phyloP scores from a whole-genome alignment of 192 early-diverging fungal genomes.

The Dissophora globulifera region DNA sequence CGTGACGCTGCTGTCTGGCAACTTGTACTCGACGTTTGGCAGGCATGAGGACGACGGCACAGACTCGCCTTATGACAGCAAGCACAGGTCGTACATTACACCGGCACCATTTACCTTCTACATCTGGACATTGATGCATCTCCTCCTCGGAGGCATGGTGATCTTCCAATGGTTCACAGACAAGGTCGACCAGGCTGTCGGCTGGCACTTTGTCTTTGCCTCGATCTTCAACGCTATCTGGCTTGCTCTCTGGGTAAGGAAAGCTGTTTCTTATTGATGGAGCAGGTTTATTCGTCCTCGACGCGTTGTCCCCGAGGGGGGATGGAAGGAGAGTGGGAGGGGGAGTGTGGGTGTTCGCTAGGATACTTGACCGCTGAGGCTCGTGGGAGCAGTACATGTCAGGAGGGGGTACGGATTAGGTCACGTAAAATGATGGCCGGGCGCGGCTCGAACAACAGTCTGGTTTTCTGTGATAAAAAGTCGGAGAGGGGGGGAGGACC shows the following conservation, averaged over 20 bases:
- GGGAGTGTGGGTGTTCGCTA: too few species aligned
- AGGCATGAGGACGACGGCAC: conserved; percentile 12
- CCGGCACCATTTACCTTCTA: conserved; percentile 69
- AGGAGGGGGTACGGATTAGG: too few species aligned
- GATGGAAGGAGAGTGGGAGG: too few species aligned
- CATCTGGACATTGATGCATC: conserved; percentile 74
- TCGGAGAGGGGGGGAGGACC: too few species aligned
- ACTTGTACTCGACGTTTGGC: conserved; percentile 45
- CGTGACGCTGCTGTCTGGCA: conserved; percentile 37
- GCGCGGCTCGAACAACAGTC: too few species aligned
- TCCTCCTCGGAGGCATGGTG: conserved; percentile 69
- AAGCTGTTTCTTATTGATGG: too few species aligned
- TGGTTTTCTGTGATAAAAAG: too few species aligned
- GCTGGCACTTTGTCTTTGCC: conserved; percentile 70
- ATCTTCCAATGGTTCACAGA: conserved; percentile 73
- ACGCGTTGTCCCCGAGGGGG: too few species aligned
- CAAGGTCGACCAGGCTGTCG: conserved; percentile 64
- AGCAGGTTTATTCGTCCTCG: not conserved
- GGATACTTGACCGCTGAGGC: too few species aligned
- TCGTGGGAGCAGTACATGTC: too few species aligned
- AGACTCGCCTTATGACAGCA: conserved; percentile 34
- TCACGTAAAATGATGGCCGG: too few species aligned
- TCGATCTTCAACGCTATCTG: conserved; percentile 66
- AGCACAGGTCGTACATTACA: conserved; percentile 70
- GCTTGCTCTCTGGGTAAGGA: conserved; percentile 69